phyloP scores from a whole-genome alignment of 2,329 filamentous ascomycete species.

The Trichoderma sp. region DNA sequence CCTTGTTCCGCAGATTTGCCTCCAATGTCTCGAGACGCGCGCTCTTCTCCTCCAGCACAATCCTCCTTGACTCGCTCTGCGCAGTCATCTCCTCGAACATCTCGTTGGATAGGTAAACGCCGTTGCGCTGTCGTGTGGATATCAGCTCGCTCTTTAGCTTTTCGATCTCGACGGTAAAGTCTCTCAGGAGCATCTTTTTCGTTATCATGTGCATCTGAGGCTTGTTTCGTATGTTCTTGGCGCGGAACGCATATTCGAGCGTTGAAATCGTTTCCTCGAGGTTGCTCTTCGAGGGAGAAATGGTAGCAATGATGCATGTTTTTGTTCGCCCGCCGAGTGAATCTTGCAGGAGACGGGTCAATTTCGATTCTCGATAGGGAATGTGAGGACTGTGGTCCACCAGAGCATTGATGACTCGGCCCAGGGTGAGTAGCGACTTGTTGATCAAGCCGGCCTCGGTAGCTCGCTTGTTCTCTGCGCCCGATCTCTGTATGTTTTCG shows the following conservation, averaged over 20 bases:
- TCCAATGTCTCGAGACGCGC: conserved; percentile 94
- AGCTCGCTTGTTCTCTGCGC: conserved; percentile 96
- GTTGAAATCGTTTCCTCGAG: conserved; percentile 98
- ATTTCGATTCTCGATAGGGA: conserved; percentile 89
- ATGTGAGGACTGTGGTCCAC: conserved; percentile 91
- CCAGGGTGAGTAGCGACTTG: conserved; percentile 92
- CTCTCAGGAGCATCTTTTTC: conserved; percentile 87
- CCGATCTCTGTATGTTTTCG: conserved; percentile 95
- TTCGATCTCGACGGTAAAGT: conserved; percentile 92
- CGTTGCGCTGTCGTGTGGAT: conserved; percentile 88
- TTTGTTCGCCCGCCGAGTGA: conserved; percentile 94
- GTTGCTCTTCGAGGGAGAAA: conserved; percentile 93
- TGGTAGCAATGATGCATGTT: conserved; percentile 96
- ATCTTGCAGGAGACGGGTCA: conserved; percentile 92
- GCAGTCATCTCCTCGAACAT: conserved; percentile 88
- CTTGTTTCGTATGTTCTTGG: conserved; percentile 98
- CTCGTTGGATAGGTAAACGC: conserved; percentile 89
- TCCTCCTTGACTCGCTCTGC: conserved; percentile 87
- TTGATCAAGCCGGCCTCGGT: conserved; percentile 96
- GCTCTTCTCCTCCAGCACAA: conserved; percentile 87
- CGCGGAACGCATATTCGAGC: conserved; percentile 93
- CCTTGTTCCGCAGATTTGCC: conserved; percentile 85
- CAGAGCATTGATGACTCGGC: conserved; percentile 94
- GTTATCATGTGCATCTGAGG: conserved; percentile 93
- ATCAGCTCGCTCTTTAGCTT: conserved; percentile 93